Evolutionary conservation across 2,329 filamentous ascomycete genomes (phyloP).

Genomic region (Talaromyces sp.): DNA sequence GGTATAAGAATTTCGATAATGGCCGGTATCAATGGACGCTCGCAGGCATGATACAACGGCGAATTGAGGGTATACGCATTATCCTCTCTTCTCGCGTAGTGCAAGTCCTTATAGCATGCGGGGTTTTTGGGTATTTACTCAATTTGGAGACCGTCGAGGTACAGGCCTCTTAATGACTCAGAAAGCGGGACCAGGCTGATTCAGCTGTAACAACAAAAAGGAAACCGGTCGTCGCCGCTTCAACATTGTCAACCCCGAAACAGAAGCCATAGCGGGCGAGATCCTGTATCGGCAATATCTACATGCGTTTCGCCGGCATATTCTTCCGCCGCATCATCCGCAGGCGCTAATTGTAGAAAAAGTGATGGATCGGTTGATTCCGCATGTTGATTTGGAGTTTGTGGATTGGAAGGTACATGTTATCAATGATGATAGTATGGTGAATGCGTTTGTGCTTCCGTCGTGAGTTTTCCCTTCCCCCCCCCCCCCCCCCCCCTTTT

Average conservation of each 20-base stretch:
- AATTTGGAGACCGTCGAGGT: constrained; percentile 53
- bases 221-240: constrained; percentile 53
- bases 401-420: constrained; percentile 54
- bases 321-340: constrained; percentile 47
- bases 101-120: background rate
- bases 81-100: background rate
- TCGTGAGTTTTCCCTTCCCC: constrained; percentile 37
- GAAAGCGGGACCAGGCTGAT: too few relatives aligned
- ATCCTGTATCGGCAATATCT: constrained; percentile 45
- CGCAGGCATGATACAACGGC: background rate
- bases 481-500: background rate
- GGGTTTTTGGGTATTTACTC: background rate
- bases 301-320: constrained; percentile 37
- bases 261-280: constrained; percentile 40
- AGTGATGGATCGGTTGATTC: constrained; percentile 50
- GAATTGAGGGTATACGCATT: background rate
- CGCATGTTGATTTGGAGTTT: constrained; percentile 42
- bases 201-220: background rate
- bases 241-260: constrained; percentile 46
- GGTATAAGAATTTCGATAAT: background rate
- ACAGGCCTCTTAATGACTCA: too few relatives aligned
- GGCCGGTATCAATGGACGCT: background rate
- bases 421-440: constrained; percentile 42
- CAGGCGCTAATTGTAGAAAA: constrained; percentile 44
- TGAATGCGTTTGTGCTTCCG: constrained; percentile 59